These are phyloP conservation scores for Arthonia radiata DNA, from an alignment of 495 filamentous ascomycete genomes.

Conservation along the genomic window DNA sequence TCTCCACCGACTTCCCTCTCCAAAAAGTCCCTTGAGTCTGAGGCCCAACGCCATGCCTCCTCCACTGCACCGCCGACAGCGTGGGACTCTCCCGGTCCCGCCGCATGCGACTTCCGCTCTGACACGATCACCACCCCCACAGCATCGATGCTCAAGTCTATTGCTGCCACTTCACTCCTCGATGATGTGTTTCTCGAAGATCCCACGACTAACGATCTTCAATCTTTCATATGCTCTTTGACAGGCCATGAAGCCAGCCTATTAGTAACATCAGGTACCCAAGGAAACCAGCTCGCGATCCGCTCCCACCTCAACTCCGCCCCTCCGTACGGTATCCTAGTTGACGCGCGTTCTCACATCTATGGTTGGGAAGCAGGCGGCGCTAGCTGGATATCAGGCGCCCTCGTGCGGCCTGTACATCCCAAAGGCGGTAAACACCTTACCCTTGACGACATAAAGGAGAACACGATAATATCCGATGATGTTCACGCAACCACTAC, in stretches of 20 bases:
- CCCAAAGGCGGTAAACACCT: slow-evolving; percentile 45
- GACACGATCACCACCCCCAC: slow-evolving; percentile 79
- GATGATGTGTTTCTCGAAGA: slow-evolving; percentile 79
- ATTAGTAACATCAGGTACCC: slow-evolving; percentile 70
- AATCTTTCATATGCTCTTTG: slow-evolving; percentile 37
- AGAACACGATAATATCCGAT: slow-evolving; percentile 22
- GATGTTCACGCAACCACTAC: slow-evolving; percentile 47
- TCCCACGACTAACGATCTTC: slow-evolving; percentile 47
- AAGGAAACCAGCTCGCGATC: slow-evolving; percentile 63
- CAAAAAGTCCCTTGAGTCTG: too few relatives aligned
- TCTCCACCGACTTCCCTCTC: too few relatives aligned
- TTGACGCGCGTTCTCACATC: slow-evolving; percentile 42
- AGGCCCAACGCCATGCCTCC: too few relatives aligned
- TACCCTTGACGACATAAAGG: slow-evolving; percentile 49
- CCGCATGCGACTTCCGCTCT: slow-evolving; percentile 32
- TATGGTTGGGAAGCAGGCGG: slow-evolving; percentile 52
- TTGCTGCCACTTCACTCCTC: slow-evolving; percentile 22
- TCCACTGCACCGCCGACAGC: too few relatives aligned
- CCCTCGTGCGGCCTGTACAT: slow-evolving; percentile 28
- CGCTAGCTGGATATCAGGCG: slow-evolving; percentile 31
- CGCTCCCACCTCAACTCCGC: slow-evolving; percentile 40
- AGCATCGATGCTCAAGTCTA: slow-evolving; percentile 46
- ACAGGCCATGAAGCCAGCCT: slow-evolving; percentile 48
- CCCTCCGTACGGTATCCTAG: slow-evolving; percentile 46
- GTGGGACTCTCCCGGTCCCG: slow-evolving; percentile 36